These are phyloP conservation scores for Boletales sp. DNA, from an alignment of 768 basidiomycete genomes.

Conservation along the genomic window DNA sequence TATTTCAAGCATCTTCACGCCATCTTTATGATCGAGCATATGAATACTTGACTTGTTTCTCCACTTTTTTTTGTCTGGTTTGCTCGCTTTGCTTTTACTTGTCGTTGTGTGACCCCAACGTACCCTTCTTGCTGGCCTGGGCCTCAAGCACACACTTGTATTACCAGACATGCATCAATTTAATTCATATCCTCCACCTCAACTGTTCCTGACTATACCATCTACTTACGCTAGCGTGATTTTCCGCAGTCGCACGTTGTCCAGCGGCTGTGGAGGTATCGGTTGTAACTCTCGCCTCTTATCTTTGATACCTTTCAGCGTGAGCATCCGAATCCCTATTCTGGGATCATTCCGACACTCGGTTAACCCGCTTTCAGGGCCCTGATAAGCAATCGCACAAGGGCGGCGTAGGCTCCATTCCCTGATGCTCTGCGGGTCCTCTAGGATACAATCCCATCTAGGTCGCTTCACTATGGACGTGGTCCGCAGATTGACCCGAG, in stretches of 20 bases:
- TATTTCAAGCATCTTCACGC: slow-evolving; percentile 28
- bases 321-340: neutral
- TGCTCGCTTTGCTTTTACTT: slow-evolving; percentile 24
- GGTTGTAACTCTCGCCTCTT: neutral
- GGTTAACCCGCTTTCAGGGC: neutral
- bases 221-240: slow-evolving; percentile 2
- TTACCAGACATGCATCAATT: slow-evolving; percentile 31
- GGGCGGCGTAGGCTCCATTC: neutral
- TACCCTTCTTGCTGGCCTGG: slow-evolving; percentile 21
- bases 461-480: slow-evolving; percentile 19
- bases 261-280: neutral
- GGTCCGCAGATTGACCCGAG: slow-evolving; percentile 21
- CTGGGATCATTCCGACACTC: neutral
- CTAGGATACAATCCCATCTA: neutral
- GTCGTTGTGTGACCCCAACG: slow-evolving; percentile 28
- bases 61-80: slow-evolving; percentile 21
- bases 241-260: slow-evolving; percentile 3
- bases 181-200: slow-evolving; percentile 19
- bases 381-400: slow-evolving; percentile 10
- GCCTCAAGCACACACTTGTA: slow-evolving; percentile 29
- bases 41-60: slow-evolving; percentile 20
- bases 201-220: slow-evolving; percentile 3
- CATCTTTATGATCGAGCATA: slow-evolving; percentile 26
- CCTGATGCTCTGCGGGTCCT: slow-evolving; percentile 1
- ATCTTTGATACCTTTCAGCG: neutral